These are phyloP conservation scores for Talaromyces piceae DNA, from an alignment of 2,329 filamentous ascomycete genomes.

Conservation along the genomic window DNA sequence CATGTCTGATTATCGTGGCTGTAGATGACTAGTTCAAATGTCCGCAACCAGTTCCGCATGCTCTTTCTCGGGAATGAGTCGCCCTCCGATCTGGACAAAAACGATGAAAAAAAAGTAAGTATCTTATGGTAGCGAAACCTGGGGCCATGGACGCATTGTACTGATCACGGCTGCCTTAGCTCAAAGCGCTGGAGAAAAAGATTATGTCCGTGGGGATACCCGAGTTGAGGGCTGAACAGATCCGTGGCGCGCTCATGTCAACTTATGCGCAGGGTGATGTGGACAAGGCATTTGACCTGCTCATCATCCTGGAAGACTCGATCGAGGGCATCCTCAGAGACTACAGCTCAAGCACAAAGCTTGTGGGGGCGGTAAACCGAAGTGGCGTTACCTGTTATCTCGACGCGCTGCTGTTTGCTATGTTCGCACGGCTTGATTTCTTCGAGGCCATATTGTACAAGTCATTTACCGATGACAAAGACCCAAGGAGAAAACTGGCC, in stretches of 20 bases:
- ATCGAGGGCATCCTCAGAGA: constrained; percentile 69
- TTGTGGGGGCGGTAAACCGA: constrained; percentile 82
- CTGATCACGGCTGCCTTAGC: constrained; percentile 26
- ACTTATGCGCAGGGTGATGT: constrained; percentile 61
- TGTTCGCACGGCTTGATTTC: constrained; percentile 84
- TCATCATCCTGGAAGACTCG: constrained; percentile 72
- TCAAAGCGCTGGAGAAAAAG: constrained; percentile 47
- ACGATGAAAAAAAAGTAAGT: constrained; percentile 29
- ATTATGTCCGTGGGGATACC: constrained; percentile 48
- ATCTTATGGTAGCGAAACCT: background rate
- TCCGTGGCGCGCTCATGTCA: constrained; percentile 54
- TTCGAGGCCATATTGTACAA: constrained; percentile 90
- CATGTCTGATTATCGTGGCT: background rate
- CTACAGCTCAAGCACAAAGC: constrained; percentile 62
- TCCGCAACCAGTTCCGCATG: constrained; percentile 16
- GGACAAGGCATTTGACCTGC: constrained; percentile 66
- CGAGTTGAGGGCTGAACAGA: constrained; percentile 54
- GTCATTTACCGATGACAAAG: constrained; percentile 56
- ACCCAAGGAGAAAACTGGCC: constrained; percentile 65
- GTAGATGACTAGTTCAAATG: constrained; percentile 3
- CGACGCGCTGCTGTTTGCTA: constrained; percentile 84
- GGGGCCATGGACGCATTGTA: background rate
- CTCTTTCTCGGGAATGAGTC: constrained; percentile 24
- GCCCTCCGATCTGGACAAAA: constrained; percentile 16
- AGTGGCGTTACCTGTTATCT: constrained; percentile 88